Conservation (phyloP, 805 yeast species). For the Kazachstania martiniae region DNA sequence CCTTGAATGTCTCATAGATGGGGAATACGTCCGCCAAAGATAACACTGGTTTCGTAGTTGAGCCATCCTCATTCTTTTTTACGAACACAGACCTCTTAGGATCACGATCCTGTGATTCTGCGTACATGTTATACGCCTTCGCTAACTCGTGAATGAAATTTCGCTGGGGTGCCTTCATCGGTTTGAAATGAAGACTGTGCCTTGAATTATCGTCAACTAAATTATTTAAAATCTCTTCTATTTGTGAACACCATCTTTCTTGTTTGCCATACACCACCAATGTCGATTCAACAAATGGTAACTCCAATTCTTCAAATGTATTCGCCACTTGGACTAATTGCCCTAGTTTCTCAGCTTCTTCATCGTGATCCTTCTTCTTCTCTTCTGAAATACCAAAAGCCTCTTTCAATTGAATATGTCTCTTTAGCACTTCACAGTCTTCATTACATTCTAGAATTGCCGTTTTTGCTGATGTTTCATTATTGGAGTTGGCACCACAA, state of each 20-base stretch:
- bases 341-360: conserved; percentile 10
- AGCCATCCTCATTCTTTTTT: conserved; percentile 25
- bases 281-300: conserved; percentile 37
- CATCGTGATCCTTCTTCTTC: conserved; percentile 1
- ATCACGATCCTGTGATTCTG: conserved; percentile 74
- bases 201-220: conserved; percentile 36
- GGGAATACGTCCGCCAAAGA: conserved; percentile 25
- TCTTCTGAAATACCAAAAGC: conserved; percentile 39
- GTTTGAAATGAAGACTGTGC: conserved; percentile 48
- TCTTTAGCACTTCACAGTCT: conserved; percentile 47
- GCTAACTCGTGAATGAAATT: conserved; percentile 62
- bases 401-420: conserved; percentile 51
- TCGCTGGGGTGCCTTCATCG: conserved; percentile 64
- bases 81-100: conserved; percentile 67
- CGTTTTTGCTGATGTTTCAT: conserved; percentile 26
- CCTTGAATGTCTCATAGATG: conserved; percentile 35
- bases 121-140: conserved; percentile 42
- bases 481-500: conserved; percentile 44
- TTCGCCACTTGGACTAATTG: conserved; percentile 17
- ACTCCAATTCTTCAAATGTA: conserved; percentile 17
- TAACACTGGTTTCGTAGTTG: conserved; percentile 15
- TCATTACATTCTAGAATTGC: conserved; percentile 52
- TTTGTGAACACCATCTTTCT: conserved; percentile 53
- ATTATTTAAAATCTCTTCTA: conserved; percentile 42
- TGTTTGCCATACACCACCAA: conserved; percentile 43